phyloP scores from a whole-genome alignment of 2,329 filamentous ascomycete genomes.

The Magnaporthales sp. region DNA sequence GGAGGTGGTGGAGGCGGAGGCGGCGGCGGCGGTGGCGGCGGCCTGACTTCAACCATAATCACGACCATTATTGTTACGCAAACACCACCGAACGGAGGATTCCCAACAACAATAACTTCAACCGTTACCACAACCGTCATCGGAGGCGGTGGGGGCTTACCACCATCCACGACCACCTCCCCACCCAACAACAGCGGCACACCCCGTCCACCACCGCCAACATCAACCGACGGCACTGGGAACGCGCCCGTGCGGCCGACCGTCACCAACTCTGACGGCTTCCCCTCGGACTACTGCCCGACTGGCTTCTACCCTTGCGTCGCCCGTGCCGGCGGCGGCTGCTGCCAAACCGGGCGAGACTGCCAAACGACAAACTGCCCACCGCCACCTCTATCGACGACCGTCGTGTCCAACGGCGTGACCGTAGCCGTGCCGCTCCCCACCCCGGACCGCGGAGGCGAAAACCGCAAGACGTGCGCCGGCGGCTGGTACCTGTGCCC shows the following conservation, averaged over 20 bases:
- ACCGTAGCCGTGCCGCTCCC: constrained; percentile 61
- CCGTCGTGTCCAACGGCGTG: constrained; percentile 48
- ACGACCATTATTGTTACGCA: constrained; percentile 31
- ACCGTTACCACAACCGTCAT: constrained; percentile 22
- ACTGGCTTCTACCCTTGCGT: constrained; percentile 88
- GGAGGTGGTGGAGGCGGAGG: neutral
- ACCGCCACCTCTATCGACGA: constrained; percentile 46
- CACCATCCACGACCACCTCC: constrained; percentile 18
- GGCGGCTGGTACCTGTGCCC: constrained; percentile 70
- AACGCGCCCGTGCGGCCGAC: constrained; percentile 40
- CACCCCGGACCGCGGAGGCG: constrained; percentile 27
- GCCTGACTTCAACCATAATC: constrained; percentile 17
- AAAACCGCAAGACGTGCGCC: constrained; percentile 50
- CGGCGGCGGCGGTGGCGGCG: neutral
- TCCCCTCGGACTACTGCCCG: constrained; percentile 53
- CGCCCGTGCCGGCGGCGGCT: constrained; percentile 73
- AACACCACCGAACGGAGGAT: constrained; percentile 17
- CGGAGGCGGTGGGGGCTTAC: constrained; percentile 10
- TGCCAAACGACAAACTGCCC: constrained; percentile 78
- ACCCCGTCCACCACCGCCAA: constrained; percentile 12
- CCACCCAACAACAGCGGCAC: constrained; percentile 25
- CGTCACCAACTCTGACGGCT: constrained; percentile 23
- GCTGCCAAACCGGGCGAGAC: constrained; percentile 80
- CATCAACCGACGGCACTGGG: constrained; percentile 23
- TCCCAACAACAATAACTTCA: constrained; percentile 21